phyloP scores from a whole-genome alignment of 768 basidiomycete species.

The Crucibulum laeve region DNA sequence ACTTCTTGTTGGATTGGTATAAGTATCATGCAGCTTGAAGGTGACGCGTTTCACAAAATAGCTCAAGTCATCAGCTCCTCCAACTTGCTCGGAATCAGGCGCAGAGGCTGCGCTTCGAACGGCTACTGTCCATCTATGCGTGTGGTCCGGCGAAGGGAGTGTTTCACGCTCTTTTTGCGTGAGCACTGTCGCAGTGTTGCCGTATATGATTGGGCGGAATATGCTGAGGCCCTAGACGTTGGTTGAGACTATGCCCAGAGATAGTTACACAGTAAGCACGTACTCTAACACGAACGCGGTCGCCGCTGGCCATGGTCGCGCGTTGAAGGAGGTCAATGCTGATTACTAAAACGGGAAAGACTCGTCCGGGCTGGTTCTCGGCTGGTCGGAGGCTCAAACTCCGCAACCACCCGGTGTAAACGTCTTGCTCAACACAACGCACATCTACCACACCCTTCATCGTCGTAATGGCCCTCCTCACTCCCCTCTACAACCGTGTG shows the following conservation, averaged over 20 bases:
- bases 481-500: constrained; percentile 65
- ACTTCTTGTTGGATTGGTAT: constrained; percentile 89
- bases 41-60: constrained; percentile 95
- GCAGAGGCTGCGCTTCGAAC: constrained; percentile 83
- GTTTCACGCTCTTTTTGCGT: constrained; percentile 65
- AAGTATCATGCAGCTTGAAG: constrained; percentile 97
- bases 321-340: too few relatives aligned
- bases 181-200: constrained; percentile 84
- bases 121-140: constrained; percentile 96
- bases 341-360: too few relatives aligned
- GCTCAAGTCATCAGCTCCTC: constrained; percentile 84
- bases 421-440: constrained; percentile 5
- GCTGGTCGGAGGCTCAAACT: constrained; percentile 36
- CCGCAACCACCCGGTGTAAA: constrained; percentile 34
- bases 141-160: constrained; percentile 65
- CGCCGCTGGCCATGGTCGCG: constrained; percentile 46
- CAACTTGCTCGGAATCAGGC: constrained; percentile 71
- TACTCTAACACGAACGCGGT: constrained; percentile 79
- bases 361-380: constrained; percentile 37
- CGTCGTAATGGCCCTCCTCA: constrained; percentile 42
- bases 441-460: constrained; percentile 13
- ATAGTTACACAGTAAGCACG: constrained; percentile 21
- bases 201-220: constrained; percentile 90
- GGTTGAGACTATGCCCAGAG: constrained; percentile 8
- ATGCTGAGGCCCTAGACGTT: constrained; percentile 73